Evolutionary conservation across 371 early-diverging fungal species (phyloP).

Genomic region (Mortierella sp.): DNA sequence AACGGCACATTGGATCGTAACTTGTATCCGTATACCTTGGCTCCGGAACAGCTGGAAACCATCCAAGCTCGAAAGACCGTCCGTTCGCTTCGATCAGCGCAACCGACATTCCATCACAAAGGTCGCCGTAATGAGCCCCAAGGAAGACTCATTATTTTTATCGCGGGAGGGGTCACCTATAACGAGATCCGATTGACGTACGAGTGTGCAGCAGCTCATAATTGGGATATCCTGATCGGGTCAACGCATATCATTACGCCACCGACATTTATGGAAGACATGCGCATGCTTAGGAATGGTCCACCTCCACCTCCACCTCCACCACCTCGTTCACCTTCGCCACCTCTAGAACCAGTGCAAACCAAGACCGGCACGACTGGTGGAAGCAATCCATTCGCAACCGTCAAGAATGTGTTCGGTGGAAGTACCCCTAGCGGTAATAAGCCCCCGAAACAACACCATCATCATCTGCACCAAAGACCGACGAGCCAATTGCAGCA

Average conservation of each 20-base stretch:
- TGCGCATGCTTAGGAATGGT: conserved; percentile 59
- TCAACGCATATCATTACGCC: conserved; percentile 88
- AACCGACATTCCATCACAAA: conserved; percentile 56
- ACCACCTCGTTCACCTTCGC: conserved; percentile 55
- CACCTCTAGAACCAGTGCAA: conserved; percentile 24
- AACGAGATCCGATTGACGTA: conserved; percentile 91
- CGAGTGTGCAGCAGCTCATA: conserved; percentile 79
- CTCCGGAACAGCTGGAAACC: conserved; percentile 45
- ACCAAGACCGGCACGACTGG: not conserved
- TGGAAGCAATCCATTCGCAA: conserved; percentile 30
- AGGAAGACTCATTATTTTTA: conserved; percentile 72
- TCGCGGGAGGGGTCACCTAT: conserved; percentile 94
- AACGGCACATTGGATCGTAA: conserved; percentile 49
- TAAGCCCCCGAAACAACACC: conserved; percentile 23
- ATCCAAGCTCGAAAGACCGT: conserved; percentile 56
- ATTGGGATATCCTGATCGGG: conserved; percentile 88
- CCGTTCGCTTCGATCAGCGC: conserved; percentile 53
- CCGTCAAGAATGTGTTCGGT: conserved; percentile 51
- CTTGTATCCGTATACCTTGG: conserved; percentile 45
- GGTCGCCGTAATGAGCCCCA: conserved; percentile 56
- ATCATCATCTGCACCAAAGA: conserved; percentile 13
- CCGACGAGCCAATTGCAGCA: conserved; percentile 32
- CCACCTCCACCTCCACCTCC: conserved; percentile 55
- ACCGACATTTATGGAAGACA: conserved; percentile 77
- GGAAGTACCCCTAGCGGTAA: not conserved